Conservation (phyloP, 2,329 filamentous ascomycete genomes). For the Ceratocystis cacaofunesta region DNA sequence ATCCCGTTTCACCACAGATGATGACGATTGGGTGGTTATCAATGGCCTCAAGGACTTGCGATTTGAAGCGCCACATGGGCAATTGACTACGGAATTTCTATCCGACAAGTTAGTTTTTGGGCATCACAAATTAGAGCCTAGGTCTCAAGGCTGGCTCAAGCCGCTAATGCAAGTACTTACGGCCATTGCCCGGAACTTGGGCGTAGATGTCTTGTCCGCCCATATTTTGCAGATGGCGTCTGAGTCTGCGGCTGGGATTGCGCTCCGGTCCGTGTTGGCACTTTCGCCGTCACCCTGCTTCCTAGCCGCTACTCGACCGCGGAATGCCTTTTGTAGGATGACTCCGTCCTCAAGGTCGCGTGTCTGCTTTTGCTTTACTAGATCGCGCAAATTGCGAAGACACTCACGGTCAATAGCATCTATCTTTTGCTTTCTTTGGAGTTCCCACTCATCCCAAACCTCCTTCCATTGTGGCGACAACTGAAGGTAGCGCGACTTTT, state of each 20-base stretch:
- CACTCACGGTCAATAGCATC: conserved; percentile 56
- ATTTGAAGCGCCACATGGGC: conserved; percentile 76
- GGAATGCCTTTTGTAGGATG: conserved; percentile 62
- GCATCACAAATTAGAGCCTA: neutral
- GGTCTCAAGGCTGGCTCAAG: no score
- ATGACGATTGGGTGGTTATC: conserved; percentile 75
- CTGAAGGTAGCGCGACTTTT: conserved; percentile 59
- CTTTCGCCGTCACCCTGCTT: conserved; percentile 32
- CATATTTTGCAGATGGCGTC: conserved; percentile 44
- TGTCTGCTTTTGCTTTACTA: conserved; percentile 54
- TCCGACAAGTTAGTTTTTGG: conserved; percentile 6
- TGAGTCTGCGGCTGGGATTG: conserved; percentile 26
- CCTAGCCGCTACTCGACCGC: conserved; percentile 38
- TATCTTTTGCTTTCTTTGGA: conserved; percentile 51
- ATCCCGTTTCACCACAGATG: conserved; percentile 91
- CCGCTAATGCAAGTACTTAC: conserved; percentile 25
- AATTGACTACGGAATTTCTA: conserved; percentile 56
- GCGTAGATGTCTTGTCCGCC: conserved; percentile 40
- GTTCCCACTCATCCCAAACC: conserved; percentile 66
- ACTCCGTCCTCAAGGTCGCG: conserved; percentile 60
- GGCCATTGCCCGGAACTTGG: conserved; percentile 65
- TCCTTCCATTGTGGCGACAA: conserved; percentile 72
- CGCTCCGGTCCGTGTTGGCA: conserved; percentile 30
- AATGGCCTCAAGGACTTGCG: conserved; percentile 63
- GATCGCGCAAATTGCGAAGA: conserved; percentile 52